A percentile compares a stretch with the other conserved stretches of the same genome.
phyloP scores from a whole-genome alignment of 441 rosid genomes.

The Theobroma grandiflorum region DNA sequence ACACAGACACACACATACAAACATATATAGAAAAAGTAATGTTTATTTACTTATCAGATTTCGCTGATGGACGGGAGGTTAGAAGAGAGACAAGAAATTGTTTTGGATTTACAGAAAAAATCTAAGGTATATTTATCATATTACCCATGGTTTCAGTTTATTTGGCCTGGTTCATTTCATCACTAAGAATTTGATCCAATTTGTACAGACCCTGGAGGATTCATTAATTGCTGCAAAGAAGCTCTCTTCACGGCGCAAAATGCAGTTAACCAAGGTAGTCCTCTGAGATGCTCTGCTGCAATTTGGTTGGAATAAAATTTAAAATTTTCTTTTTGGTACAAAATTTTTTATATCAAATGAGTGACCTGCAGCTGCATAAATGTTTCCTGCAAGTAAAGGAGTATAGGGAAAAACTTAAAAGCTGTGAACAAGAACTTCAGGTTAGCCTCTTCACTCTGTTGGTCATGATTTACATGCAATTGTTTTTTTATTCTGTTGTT shows the following conservation, averaged over 20 bases:
- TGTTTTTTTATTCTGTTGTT: conserved; percentile 1
- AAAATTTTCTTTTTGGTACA: not conserved
- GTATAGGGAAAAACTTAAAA: conserved; percentile 62
- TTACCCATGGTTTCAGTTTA: conserved; percentile 14
- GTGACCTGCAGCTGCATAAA: conserved; percentile 61
- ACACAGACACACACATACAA: not conserved
- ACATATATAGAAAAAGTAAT: not conserved
- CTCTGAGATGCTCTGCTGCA: conserved; percentile 17
- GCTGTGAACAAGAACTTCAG: conserved; percentile 78
- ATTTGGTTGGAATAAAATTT: conserved; percentile 23
- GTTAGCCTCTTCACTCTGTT: conserved; percentile 45
- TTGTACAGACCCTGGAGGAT: conserved; percentile 78
- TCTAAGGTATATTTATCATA: conserved; percentile 53
- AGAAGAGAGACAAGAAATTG: conserved; percentile 53
- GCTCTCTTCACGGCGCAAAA: conserved; percentile 58
- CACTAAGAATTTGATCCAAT: conserved; percentile 40
- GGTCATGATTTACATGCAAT: not conserved
- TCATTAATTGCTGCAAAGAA: conserved; percentile 67
- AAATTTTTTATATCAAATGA: not conserved
- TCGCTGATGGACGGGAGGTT: conserved; percentile 55
- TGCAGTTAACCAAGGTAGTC: conserved; percentile 69
- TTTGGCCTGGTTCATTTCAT: conserved; percentile 17
- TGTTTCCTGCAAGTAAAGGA: conserved; percentile 72
- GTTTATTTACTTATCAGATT: conserved; percentile 52
- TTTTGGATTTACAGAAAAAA: conserved; percentile 64